These are phyloP conservation scores for Rhizophora mangle DNA, from an alignment of 345 rosid species.

Conservation along the genomic window DNA sequence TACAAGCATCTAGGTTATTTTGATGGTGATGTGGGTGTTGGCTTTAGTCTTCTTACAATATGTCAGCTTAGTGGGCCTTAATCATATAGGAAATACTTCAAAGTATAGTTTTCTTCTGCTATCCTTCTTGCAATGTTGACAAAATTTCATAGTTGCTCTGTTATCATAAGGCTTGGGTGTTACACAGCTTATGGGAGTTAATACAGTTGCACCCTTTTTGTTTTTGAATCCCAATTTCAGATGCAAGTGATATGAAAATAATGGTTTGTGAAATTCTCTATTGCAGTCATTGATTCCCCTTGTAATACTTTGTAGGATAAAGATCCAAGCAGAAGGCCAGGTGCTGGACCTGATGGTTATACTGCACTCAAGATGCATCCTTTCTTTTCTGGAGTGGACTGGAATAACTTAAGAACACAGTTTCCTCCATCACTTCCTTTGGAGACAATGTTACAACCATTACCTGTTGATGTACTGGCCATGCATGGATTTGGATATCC, in stretches of 20 bases:
- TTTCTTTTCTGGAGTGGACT: conserved; percentile 80
- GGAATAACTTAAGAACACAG: conserved; percentile 69
- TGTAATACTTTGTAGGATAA: conserved; percentile 53
- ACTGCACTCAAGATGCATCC: conserved; percentile 77
- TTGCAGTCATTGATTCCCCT: conserved; percentile 7
- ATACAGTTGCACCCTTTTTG: no score
- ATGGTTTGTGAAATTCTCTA: not conserved
- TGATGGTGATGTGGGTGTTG: not conserved
- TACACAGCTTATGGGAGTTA: no score
- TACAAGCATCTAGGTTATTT: not conserved
- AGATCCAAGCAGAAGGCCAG: conserved; percentile 90
- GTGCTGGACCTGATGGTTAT: conserved; percentile 89
- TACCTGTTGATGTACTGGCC: conserved; percentile 5
- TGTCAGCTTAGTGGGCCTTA: no score
- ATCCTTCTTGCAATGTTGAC: no score
- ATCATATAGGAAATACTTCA: no score
- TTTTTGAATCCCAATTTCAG: not conserved
- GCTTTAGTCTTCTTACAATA: no score
- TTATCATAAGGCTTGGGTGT: no score
- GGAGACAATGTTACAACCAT: conserved; percentile 53
- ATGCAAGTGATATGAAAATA: not conserved
- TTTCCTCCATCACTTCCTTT: conserved; percentile 76
- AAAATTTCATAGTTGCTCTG: no score
- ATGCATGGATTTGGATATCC: conserved; percentile 2
- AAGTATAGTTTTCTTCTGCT: no score